Evolutionary conservation across 768 basidiomycete species (phyloP).

Genomic region (Leccinum uliginosum): DNA sequence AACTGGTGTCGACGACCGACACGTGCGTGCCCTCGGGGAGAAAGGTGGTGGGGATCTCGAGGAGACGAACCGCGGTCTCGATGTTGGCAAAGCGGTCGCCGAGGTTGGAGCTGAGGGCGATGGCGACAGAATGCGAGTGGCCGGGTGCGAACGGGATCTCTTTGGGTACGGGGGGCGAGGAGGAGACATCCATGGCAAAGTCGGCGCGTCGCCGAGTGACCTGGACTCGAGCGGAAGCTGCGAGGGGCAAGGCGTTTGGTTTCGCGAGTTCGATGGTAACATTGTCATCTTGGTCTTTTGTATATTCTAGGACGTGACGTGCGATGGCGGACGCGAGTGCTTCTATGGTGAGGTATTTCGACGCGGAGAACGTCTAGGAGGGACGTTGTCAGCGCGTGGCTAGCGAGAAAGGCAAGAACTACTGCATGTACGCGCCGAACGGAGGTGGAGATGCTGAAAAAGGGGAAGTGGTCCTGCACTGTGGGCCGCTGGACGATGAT

Average conservation of each 20-base stretch:
- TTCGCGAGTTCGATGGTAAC: conserved; percentile 64
- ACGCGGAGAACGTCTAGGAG: conserved; percentile 44
- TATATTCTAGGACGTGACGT: conserved; percentile 36
- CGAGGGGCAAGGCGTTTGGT: conserved; percentile 65
- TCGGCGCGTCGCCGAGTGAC: conserved; percentile 45
- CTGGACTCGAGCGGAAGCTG: conserved; percentile 59
- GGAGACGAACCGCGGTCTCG: conserved; percentile 64
- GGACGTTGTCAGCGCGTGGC: background rate
- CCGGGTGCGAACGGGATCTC: background rate
- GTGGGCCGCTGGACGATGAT: conserved; percentile 33
- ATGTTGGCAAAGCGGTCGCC: conserved; percentile 85
- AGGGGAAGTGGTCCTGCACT: conserved; percentile 7
- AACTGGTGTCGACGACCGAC: conserved; percentile 70
- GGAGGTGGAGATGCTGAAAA: conserved; percentile 29
- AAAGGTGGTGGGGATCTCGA: conserved; percentile 48
- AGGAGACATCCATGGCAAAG: conserved; percentile 24
- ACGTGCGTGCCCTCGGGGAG: conserved; percentile 26
- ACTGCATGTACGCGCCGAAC: conserved; percentile 15
- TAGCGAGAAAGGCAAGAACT: background rate
- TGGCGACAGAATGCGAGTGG: conserved; percentile 41
- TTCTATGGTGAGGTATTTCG: conserved; percentile 64
- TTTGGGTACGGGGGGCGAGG: background rate
- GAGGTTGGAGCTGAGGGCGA: conserved; percentile 88
- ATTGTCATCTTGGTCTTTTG: conserved; percentile 14
- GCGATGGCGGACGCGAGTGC: conserved; percentile 60